Percentiles rank a stretch among this genome's conserved stretches.
Conservation (phyloP, 164 flowering plant species). For the Sedum album region DNA sequence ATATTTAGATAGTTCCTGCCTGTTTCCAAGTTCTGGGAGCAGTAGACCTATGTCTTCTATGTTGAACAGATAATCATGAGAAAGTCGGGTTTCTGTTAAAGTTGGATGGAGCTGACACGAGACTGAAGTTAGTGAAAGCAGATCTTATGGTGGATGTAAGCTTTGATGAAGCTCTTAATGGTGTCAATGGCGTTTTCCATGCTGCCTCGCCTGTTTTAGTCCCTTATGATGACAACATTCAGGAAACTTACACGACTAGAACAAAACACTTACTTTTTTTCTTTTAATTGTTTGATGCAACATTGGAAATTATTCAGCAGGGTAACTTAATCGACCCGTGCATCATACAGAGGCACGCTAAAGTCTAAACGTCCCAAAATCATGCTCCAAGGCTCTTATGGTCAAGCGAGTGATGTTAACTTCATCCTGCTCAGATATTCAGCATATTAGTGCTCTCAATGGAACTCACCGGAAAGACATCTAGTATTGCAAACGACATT, state of each 20-base stretch:
- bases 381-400: slow-evolving; percentile 53
- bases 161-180: slow-evolving; percentile 69
- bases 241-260: slow-evolving; percentile 28
- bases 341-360: slow-evolving; percentile 23
- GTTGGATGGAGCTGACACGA: slow-evolving; percentile 72
- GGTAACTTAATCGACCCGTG: slow-evolving; percentile 67
- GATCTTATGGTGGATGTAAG: slow-evolving; percentile 75
- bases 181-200: slow-evolving; percentile 89
- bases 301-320: slow-evolving; percentile 25
- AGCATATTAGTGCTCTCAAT: slow-evolving; percentile 45
- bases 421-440: slow-evolving; percentile 84
- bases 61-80: slow-evolving; percentile 32
- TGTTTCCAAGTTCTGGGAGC: no score
- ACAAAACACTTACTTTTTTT: neutral
- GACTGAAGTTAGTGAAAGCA: slow-evolving; percentile 67
- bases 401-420: slow-evolving; percentile 82
- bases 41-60: no score
- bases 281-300: neutral
- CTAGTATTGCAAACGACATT: slow-evolving; percentile 69
- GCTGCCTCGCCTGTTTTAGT: slow-evolving; percentile 89
- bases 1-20: no score
- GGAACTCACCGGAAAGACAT: slow-evolving; percentile 91
- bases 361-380: slow-evolving; percentile 53
- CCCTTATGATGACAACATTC: slow-evolving; percentile 50
- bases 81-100: slow-evolving; percentile 75